Conservation (phyloP, 2,329 filamentous ascomycete species). For the Huntiella decipiens region DNA sequence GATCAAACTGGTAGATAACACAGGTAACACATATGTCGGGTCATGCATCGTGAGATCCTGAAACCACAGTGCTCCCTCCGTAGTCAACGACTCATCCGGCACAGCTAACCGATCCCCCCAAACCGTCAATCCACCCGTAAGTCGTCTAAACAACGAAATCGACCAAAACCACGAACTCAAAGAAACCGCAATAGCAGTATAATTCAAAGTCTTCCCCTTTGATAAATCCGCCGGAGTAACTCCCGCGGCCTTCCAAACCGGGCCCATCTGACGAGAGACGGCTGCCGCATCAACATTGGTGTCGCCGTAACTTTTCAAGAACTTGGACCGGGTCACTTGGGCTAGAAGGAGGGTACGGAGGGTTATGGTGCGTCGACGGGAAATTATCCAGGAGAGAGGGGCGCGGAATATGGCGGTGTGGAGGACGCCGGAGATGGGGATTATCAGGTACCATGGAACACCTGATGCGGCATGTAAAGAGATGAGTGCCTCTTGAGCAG, state of each 20-base stretch:
- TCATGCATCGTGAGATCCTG: constrained; percentile 32
- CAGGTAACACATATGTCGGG: constrained; percentile 29
- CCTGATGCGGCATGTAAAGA: constrained; percentile 24
- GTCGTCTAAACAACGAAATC: constrained; percentile 13
- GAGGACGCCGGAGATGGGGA: constrained; percentile 31
- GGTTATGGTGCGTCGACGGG: constrained; percentile 15
- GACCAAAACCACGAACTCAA: constrained; percentile 12
- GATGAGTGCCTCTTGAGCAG: constrained; percentile 25
- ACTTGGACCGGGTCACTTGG: constrained; percentile 14
- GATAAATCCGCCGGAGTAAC: constrained; percentile 3
- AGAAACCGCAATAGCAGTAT: constrained; percentile 13
- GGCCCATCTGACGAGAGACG: neutral
- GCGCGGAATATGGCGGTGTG: constrained; percentile 27
- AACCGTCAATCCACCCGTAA: constrained; percentile 14
- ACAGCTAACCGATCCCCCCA: constrained; percentile 13
- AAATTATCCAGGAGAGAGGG: constrained; percentile 26
- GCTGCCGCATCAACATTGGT: constrained; percentile 11
- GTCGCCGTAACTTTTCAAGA: constrained; percentile 15
- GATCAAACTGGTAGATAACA: constrained; percentile 4
- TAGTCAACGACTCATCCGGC: constrained; percentile 23
- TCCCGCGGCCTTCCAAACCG: neutral
- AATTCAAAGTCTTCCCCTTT: constrained; percentile 13
- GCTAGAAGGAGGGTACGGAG: constrained; percentile 12
- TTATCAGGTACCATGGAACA: constrained; percentile 34
- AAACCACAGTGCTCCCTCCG: constrained; percentile 37